Evolutionary conservation across 2,329 filamentous ascomycete genomes (phyloP).

Genomic region (Lecanosticta acicola): DNA sequence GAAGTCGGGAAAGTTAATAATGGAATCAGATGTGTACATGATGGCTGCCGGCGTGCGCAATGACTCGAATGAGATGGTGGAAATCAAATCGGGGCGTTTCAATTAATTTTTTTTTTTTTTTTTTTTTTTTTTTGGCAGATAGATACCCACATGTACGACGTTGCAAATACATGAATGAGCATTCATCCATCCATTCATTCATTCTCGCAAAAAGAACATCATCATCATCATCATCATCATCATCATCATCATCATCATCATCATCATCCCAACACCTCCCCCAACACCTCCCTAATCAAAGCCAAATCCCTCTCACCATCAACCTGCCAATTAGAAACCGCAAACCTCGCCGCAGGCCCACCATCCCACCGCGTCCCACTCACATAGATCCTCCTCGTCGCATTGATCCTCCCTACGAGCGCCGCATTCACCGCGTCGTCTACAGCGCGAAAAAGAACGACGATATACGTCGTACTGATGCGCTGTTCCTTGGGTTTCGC

Average conservation of each 20-base stretch:
- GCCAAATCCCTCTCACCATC: slow-evolving; percentile 61
- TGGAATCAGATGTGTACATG: too few relatives aligned
- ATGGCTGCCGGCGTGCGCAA: too few relatives aligned
- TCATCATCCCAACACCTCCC: slow-evolving; percentile 1
- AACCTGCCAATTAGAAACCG: slow-evolving; percentile 79
- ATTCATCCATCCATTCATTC: too few relatives aligned
- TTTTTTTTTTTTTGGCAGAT: too few relatives aligned
- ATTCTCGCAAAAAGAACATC: too few relatives aligned
- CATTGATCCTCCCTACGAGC: slow-evolving; percentile 69
- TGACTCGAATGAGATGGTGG: too few relatives aligned
- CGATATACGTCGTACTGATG: slow-evolving; percentile 56
- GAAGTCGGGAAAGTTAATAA: not conserved
- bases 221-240: too few relatives aligned
- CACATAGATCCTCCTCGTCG: slow-evolving; percentile 68
- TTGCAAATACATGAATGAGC: not conserved
- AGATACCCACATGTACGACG: not conserved
- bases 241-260: too few relatives aligned
- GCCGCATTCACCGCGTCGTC: slow-evolving; percentile 57
- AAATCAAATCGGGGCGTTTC: too few relatives aligned
- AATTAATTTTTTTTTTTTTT: too few relatives aligned
- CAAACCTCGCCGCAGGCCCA: slow-evolving; percentile 69
- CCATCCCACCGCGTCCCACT: slow-evolving; percentile 76
- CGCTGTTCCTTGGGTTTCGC: slow-evolving; percentile 35
- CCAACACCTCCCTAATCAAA: slow-evolving; percentile 60
- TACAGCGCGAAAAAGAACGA: slow-evolving; percentile 72